Base-by-base conservation (phyloP, 495 filamentous ascomycete genomes). In the Aspergillus biplanus region DNA sequence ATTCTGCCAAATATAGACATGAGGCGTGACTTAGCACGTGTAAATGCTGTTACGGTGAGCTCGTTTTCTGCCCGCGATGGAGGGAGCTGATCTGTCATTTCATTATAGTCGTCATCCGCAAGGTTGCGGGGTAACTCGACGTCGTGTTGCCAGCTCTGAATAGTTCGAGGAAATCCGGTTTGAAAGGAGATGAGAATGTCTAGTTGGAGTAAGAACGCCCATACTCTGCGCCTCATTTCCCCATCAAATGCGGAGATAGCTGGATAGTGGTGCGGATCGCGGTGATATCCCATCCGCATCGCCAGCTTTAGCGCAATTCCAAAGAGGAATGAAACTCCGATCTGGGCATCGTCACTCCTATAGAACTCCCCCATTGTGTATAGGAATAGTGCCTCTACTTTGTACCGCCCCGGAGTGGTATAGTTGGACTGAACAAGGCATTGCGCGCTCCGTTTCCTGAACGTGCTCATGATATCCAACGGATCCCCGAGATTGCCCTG, bases 261-360 rank as follows among this genome's bases (percentile, higher is more conserved):
- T 34, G 69, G 70, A 31, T 75, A 81, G 32, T 78, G 71, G 18
- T 62, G 69, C 0, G 79, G 63, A 60, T 83, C 79, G 7, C 80
- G 72, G 58, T 83, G 79, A 52, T 80, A 82, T 6, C 80, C 80
- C 71, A 76, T 81, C 44, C 73, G 71, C 73, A 81, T 75, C 6
- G 80, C 75, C 11, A 82, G 65, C 39, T 74, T 71, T 48, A 78
- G 71, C 12, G 72, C 67, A 16, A 77, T 75, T 8, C 77, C 75
- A 3, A 81, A 55, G 0, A 83, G 65, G 31, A 75, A 71, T 0
- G 74, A 74, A 18, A 78, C 68, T 11, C 73, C 75, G 33, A 73
- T 60, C 46, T 77, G 71, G 11, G 72, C 71, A 64, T 81, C 78
- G 33, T 70, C 63, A 35, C 65, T 75, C 11, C 67, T 71, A 33